These are phyloP conservation scores for Glycyrrhiza uralensis DNA, from an alignment of 306 rosid species.

Conservation along the genomic window DNA sequence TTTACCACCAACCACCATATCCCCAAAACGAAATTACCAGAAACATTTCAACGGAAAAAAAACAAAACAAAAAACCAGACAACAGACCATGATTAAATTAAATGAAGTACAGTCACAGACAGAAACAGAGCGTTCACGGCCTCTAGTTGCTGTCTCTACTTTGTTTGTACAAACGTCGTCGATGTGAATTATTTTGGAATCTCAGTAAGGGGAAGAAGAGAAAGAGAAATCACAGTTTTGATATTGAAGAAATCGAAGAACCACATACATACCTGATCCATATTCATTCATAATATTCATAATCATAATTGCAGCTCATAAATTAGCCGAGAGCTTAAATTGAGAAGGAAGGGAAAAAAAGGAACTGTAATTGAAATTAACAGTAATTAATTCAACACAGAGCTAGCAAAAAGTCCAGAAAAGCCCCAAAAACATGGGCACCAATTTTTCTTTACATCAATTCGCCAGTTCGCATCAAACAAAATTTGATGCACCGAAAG, in stretches of 20 bases:
- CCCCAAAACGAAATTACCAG: background rate
- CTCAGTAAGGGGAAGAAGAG: background rate
- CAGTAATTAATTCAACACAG: background rate
- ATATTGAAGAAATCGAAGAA: background rate
- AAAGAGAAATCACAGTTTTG: background rate
- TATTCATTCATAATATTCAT: background rate
- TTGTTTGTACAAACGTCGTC: background rate
- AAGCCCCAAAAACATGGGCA: constrained; percentile 17
- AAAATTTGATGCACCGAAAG: background rate
- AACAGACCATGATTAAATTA: background rate
- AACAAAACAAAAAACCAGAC: background rate
- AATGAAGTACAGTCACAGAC: background rate
- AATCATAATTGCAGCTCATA: background rate
- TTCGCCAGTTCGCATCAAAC: background rate
- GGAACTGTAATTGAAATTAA: too few species aligned
- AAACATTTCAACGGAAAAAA: background rate
- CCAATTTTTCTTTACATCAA: background rate
- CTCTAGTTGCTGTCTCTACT: background rate
- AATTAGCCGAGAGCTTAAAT: background rate
- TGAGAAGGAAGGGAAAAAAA: too few species aligned
- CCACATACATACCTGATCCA: background rate
- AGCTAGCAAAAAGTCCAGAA: background rate
- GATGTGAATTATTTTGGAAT: background rate
- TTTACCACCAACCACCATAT: background rate
- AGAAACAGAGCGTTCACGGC: background rate